Evolutionary conservation across 805 yeast genomes (phyloP), one percentile per base, ranked within the genome.

Genomic region (Aciculoconidium aculeatum): DNA sequence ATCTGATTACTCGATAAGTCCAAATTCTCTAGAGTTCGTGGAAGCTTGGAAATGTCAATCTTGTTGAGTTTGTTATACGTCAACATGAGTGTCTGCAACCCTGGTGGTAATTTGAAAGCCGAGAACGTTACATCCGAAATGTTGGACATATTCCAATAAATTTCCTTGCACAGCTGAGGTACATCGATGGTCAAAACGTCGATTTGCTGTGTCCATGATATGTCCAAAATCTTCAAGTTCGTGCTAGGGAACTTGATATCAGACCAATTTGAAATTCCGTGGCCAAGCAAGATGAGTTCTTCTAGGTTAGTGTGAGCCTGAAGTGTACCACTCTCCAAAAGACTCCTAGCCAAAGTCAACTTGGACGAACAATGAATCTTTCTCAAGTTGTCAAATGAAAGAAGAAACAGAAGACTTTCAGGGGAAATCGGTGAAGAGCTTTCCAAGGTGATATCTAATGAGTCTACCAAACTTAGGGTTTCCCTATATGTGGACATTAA

Each of bases 211-310:
- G 44, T 44, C 68, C 68, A 61, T 7, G 67, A 61, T n/a, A 52
- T 27, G 32, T 61, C 67, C 20, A 61, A 34, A 25, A 52, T 52
- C 8, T 26, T 32, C 18, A 60, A 37, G 15, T 29, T 40, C 1
- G 34, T 31, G 14, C 13, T 23, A 0, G 67, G 67, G n/a, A 60
- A 42, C 3, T 11, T 15, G 8, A 50, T 40, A 3, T 29, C 32
- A 0, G 50, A 30, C 67, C 67, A 61, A 25, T 51, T 35, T 5
- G 34, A 27, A 3, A 56, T 42, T 5, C 43, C 45, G 32, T 60
- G 66, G 5, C 60, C 64, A 30, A 61, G 44, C 11, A 58, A 41
- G 4, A 58, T 52, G 17, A 61, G 25, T n/a, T 50, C 49, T 8
- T 45, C 34, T 20, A 61, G 31, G 6, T 40, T 4, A 18, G 21